Base-by-base conservation (phyloP, 1,284 basidiomycete species). In the Neonothopanus nambi region DNA sequence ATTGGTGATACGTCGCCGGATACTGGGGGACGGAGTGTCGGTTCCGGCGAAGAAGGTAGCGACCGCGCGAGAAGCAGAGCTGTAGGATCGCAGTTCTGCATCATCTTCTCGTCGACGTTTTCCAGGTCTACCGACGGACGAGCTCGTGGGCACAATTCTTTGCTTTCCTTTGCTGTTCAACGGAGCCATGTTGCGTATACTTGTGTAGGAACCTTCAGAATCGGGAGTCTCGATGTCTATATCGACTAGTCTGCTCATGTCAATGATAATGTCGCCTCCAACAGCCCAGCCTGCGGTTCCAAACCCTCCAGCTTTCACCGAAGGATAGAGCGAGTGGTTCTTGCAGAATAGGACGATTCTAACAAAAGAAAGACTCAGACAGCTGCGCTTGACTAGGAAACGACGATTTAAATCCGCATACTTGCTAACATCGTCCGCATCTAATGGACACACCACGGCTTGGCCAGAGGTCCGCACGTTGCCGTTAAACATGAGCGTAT, bases 201-300 rank as follows among this genome's bases (percentile, higher is more conserved):
- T 78, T 1, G 79, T 83, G 67, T 79, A 88, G 4, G 78, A 75
- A 5, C 78, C 79, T 26, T 74, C 74, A 11, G 65, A 68, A 6
- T 68, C 68, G 1, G 88, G 89, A 12, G 76, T 65, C 60, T 85
- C 88, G 57, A 89, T 85, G 42, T 82, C 81, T 49, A 87, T 77
- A 44, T 84, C 83, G 51, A 75, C 75, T 52, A 95, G 73, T 61
- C 78, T 78, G 59, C 77, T 80, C 53, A 95, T 72, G 71, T 95
- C 92, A 62, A 95, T 70, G 60, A 95, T 84, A 51, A 95, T 75
- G 63, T 94, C 88, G 38, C 92, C 93, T 30, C 84, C 85, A 49
- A 95, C 82, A 12, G 90, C 82, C 89, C 91, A 93, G 2, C 93
- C 93, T 9, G 87, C 91, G 3, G 90, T 94, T 6, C 91, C 93